Evolutionary conservation across 495 filamentous ascomycete species (phyloP).

Genomic region (Elasticomyces elasticus): DNA sequence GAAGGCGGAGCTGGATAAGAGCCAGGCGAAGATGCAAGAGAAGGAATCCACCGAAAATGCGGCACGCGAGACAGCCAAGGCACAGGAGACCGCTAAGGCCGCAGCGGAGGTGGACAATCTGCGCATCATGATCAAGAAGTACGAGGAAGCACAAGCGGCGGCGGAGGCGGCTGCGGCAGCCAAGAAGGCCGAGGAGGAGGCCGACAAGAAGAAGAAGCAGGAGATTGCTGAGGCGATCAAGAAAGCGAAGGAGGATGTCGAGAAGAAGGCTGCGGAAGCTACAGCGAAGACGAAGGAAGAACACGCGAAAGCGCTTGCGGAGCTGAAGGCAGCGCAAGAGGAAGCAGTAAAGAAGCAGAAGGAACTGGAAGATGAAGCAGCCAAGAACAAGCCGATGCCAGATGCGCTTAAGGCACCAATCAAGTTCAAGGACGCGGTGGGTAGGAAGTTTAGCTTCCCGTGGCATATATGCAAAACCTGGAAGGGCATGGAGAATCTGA

Average conservation of each 20-base stretch:
- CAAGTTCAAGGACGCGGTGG: slow-evolving; percentile 80
- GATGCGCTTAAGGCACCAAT: slow-evolving; percentile 44
- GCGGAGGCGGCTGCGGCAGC: slow-evolving; percentile 31
- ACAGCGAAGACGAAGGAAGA: slow-evolving; percentile 28
- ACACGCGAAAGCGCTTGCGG: slow-evolving; percentile 28
- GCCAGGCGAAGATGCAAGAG: too few relatives aligned
- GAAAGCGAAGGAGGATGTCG: slow-evolving; percentile 20
- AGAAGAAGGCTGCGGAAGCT: slow-evolving; percentile 23
- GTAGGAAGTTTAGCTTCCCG: slow-evolving; percentile 77
- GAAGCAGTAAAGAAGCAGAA: slow-evolving; percentile 38
- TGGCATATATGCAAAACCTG: slow-evolving; percentile 71
- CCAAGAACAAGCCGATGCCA: slow-evolving; percentile 36
- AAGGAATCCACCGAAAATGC: slow-evolving; percentile 5
- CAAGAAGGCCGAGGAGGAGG: slow-evolving; percentile 24
- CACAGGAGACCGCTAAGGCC: slow-evolving; percentile 19
- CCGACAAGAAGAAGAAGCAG: slow-evolving; percentile 21
- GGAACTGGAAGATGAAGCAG: slow-evolving; percentile 44
- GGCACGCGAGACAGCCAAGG: slow-evolving; percentile 2
- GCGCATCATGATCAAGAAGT: slow-evolving; percentile 29
- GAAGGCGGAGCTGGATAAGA: not conserved
- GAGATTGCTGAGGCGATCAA: slow-evolving; percentile 20
- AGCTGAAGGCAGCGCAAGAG: slow-evolving; percentile 35
- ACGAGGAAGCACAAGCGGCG: slow-evolving; percentile 25
- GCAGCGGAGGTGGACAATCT: slow-evolving; percentile 27
- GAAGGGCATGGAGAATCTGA: slow-evolving; percentile 77